A percentile compares a stretch with the other conserved stretches of the same genome.
Evolutionary conservation across 345 rosid species (phyloP).

Genomic region (Gossypium anomalum): DNA sequence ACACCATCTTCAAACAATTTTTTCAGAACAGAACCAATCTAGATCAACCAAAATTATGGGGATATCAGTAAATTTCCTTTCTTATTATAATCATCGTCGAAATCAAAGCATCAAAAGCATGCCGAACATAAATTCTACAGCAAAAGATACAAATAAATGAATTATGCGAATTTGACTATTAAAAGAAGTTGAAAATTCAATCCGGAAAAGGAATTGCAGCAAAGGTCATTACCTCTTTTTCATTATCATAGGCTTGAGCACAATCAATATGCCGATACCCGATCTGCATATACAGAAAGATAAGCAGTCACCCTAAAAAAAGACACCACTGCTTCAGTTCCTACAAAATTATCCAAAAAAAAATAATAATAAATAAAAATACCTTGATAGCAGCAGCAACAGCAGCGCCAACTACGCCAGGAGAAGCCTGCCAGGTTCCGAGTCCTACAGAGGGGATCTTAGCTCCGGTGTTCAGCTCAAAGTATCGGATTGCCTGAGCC

Average conservation of each 20-base stretch:
- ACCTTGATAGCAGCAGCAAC: conserved; percentile 14
- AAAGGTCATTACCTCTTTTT: conserved; percentile 31
- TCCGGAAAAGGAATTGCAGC: not conserved
- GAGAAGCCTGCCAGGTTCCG: conserved; percentile 25
- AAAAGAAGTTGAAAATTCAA: not conserved
- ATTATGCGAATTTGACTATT: not conserved
- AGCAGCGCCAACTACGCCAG: conserved; percentile 5
- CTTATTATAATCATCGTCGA: not conserved
- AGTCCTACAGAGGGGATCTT: conserved; percentile 50
- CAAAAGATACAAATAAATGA: not conserved
- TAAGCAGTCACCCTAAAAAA: not conserved
- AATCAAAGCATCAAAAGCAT: not conserved
- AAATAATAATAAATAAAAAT: not conserved
- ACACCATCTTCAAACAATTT: conserved; percentile 60
- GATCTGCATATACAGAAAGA: conserved; percentile 17
- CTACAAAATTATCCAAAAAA: not conserved
- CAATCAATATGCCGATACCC: conserved; percentile 41
- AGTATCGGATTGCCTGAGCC: conserved; percentile 40
- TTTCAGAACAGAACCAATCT: conserved; percentile 61
- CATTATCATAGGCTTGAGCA: conserved; percentile 32
- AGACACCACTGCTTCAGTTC: not conserved
- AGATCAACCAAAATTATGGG: conserved; percentile 5
- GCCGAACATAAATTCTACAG: not conserved
- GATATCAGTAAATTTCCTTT: not conserved
- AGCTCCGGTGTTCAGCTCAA: conserved; percentile 45